A percentile compares a stretch with the other conserved stretches of the same genome.
phyloP scores from a whole-genome alignment of 169 alveolate genomes.

The Cystoisospora suis region DNA sequence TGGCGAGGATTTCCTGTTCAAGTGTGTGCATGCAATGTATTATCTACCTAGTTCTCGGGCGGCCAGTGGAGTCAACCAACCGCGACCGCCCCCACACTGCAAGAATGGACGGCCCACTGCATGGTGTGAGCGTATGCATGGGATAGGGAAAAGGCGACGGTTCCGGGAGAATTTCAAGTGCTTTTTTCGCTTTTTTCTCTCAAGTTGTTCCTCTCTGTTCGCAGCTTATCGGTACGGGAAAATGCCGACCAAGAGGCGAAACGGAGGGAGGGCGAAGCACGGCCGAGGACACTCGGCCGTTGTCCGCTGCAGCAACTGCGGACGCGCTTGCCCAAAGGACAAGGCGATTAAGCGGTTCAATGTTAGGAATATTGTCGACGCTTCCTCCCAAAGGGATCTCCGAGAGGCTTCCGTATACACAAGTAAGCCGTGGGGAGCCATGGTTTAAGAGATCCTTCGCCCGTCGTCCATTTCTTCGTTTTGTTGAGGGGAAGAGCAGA shows the following conservation, averaged over 20 bases:
- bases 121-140: too few relatives aligned
- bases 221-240: too few relatives aligned
- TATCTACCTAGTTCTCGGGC: too few relatives aligned
- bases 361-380: constrained; percentile 98
- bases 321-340: constrained; percentile 97
- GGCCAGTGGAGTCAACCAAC: too few relatives aligned
- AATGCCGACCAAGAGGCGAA: constrained; percentile 99
- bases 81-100: too few relatives aligned
- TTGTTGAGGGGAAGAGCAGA: too few relatives aligned
- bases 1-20: too few relatives aligned
- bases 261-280: constrained; percentile 99
- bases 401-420: constrained; percentile 89
- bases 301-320: constrained; percentile 98
- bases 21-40: too few relatives aligned
- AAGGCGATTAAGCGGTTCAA: constrained; percentile 98
- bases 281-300: constrained; percentile 98
- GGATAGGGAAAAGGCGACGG: too few relatives aligned
- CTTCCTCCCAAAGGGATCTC: constrained; percentile 97
- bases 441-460: neutral
- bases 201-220: neutral
- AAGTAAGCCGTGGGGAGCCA: constrained; percentile 31
- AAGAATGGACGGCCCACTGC: too few relatives aligned
- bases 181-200: neutral
- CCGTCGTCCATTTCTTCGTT: too few relatives aligned
- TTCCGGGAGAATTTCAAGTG: too few relatives aligned